These are phyloP conservation scores for Thelephora aurantiotincta DNA, from an alignment of 768 basidiomycete species.

Conservation along the genomic window DNA sequence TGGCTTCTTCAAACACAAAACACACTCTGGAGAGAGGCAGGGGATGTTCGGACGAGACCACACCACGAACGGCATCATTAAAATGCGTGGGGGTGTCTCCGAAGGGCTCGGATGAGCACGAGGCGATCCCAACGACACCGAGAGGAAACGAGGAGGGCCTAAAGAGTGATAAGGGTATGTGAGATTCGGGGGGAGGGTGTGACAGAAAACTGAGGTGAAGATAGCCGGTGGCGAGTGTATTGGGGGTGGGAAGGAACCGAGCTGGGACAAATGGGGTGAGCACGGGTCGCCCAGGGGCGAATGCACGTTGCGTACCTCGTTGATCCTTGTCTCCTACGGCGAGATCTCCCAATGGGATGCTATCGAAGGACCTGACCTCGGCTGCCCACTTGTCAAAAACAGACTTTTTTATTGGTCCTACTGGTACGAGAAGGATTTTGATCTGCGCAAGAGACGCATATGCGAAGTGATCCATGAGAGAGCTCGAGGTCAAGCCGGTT, in stretches of 20 bases:
- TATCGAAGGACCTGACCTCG: constrained; percentile 61
- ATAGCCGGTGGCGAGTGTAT: constrained; percentile 49
- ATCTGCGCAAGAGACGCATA: constrained; percentile 82
- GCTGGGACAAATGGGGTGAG: constrained; percentile 24
- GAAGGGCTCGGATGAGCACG: constrained; percentile 42
- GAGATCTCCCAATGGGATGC: constrained; percentile 69
- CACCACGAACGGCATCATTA: constrained; percentile 42
- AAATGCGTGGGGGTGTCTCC: constrained; percentile 50
- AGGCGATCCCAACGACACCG: constrained; percentile 79
- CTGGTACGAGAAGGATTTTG: constrained; percentile 73
- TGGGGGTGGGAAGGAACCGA: constrained; percentile 66
- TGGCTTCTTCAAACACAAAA: constrained; percentile 71
- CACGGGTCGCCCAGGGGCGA: constrained; percentile 1
- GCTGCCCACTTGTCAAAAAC: constrained; percentile 61
- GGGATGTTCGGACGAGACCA: constrained; percentile 51
- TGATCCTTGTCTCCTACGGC: constrained; percentile 69
- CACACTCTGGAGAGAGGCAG: constrained; percentile 74
- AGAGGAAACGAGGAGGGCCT: constrained; percentile 73
- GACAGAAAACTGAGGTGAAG: constrained; percentile 70
- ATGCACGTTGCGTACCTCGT: constrained; percentile 33
- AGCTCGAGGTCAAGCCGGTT: background rate
- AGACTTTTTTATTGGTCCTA: constrained; percentile 58
- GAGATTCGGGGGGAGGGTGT: constrained; percentile 59
- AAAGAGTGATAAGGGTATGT: constrained; percentile 56
- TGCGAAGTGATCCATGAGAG: constrained; percentile 52